Evolutionary conservation across 345 rosid species (phyloP).

Genomic region (Eucalyptus viminalis): DNA sequence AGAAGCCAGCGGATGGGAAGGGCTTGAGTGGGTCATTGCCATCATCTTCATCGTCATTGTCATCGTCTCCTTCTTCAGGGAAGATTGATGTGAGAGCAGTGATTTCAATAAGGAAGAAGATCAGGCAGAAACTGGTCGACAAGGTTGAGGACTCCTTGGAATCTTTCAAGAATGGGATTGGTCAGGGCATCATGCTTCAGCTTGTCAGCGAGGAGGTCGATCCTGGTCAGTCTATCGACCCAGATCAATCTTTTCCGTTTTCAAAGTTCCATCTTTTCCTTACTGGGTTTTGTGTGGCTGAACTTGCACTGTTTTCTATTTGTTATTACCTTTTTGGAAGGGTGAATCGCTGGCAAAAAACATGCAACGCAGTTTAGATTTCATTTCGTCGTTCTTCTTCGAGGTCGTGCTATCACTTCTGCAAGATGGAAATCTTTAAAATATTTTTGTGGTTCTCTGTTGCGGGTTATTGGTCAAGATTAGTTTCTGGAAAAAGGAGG

Average conservation of each 20-base stretch:
- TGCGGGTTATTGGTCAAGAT: neutral
- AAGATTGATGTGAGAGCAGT: slow-evolving; percentile 45
- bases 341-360: neutral
- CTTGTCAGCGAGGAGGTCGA: slow-evolving; percentile 78
- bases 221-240: slow-evolving; percentile 27
- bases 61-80: slow-evolving; percentile 2
- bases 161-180: slow-evolving; percentile 58
- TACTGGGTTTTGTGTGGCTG: neutral
- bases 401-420: neutral
- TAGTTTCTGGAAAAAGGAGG: neutral
- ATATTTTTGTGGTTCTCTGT: neutral
- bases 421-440: neutral
- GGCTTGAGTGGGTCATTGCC: slow-evolving; percentile 3
- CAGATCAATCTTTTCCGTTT: neutral
- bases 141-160: slow-evolving; percentile 64
- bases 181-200: slow-evolving; percentile 70
- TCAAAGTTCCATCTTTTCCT: neutral
- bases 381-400: neutral
- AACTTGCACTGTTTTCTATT: neutral
- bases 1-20: neutral
- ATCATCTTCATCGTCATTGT: slow-evolving; percentile 2
- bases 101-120: slow-evolving; percentile 68
- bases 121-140: slow-evolving; percentile 60
- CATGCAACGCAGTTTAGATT: neutral
- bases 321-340: neutral